These are phyloP conservation scores for Cyberlindnera misumaiensis DNA, from an alignment of 805 yeast genomes.

Conservation along the genomic window DNA sequence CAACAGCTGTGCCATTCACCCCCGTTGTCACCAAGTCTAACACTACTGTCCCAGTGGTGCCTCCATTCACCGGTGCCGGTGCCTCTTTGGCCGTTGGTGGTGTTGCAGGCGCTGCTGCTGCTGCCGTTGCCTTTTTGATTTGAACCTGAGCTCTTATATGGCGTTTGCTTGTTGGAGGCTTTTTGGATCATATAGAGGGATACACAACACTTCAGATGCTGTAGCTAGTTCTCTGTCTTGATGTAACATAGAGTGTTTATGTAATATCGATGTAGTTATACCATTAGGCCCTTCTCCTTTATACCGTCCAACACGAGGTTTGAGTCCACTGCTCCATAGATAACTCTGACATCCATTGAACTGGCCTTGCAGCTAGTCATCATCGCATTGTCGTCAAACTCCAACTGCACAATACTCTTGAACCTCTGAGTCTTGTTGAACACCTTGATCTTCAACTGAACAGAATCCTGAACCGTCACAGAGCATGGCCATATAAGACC, in stretches of 20 bases:
- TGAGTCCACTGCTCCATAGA: conserved; percentile 14
- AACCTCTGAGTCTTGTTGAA: conserved; percentile 14
- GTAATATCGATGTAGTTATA: conserved; percentile 5
- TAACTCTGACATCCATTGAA: conserved; percentile 2
- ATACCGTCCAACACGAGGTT: conserved; percentile 9
- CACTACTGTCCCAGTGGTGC: conserved; percentile 3
- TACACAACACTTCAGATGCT: too few species aligned
- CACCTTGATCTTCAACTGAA: conserved; percentile 8
- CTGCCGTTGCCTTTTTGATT: conserved; percentile 6
- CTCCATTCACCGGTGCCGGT: conserved; percentile 9
- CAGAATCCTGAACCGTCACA: conserved; percentile 2
- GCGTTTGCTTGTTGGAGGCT: conserved; percentile 2
- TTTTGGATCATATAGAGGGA: too few species aligned
- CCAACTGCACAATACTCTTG: conserved; percentile 11
- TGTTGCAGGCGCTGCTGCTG: conserved; percentile 5
- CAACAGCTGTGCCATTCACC: too few species aligned
- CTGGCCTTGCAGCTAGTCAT: conserved; percentile 3
- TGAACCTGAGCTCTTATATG: neutral
- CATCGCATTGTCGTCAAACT: conserved; percentile 9
- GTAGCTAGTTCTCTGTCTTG: too few species aligned
- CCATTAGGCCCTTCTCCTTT: conserved; percentile 4
- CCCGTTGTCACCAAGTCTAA: neutral
- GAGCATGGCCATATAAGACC: conserved; percentile 12
- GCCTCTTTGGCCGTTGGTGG: conserved; percentile 4
- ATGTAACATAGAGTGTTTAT: neutral